Percentiles rank a stretch among this genome's conserved stretches.
Evolutionary conservation across 2,329 filamentous ascomycete species (phyloP).

Genomic region (Aspergillus sp.): DNA sequence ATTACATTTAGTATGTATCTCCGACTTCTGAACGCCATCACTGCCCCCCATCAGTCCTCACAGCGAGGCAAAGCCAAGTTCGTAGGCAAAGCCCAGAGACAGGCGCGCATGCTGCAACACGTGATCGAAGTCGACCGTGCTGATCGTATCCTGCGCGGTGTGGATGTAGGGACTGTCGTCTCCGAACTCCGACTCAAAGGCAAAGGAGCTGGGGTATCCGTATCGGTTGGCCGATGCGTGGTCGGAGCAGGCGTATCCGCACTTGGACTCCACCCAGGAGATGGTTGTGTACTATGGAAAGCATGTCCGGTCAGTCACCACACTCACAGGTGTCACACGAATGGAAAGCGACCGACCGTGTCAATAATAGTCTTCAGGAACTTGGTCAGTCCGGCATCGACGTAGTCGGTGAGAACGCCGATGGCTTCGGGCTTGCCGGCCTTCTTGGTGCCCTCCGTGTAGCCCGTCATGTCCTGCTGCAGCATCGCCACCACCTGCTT

Average conservation of each 20-base stretch:
- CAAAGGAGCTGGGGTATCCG: not conserved
- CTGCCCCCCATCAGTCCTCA: not conserved
- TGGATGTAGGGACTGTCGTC: constrained; percentile 3
- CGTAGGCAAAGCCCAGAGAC: constrained; percentile 5
- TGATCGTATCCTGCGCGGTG: not conserved
- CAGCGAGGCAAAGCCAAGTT: constrained; percentile 1
- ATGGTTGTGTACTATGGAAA: not conserved
- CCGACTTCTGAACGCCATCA: too few relatives aligned
- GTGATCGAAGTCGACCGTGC: constrained; percentile 3
- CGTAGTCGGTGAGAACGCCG: not conserved
- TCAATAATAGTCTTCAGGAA: not conserved
- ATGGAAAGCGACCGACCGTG: not conserved
- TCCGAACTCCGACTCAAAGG: constrained; percentile 2
- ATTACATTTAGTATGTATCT: too few relatives aligned
- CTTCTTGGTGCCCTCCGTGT: not conserved
- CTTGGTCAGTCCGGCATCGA: not conserved
- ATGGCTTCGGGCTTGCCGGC: not conserved
- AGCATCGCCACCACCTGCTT: constrained; percentile 2
- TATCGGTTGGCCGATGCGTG: constrained; percentile 1
- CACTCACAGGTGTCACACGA: not conserved
- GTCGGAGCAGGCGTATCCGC: constrained; percentile 4
- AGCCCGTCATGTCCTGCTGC: constrained; percentile 4
- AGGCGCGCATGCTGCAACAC: constrained; percentile 1
- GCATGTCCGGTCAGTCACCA: not conserved
- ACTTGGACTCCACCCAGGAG: not conserved